Percentiles rank a stretch among this genome's conserved stretches.
Conservation (phyloP, 2,329 filamentous ascomycete genomes). For the Calycina herbarum region DNA sequence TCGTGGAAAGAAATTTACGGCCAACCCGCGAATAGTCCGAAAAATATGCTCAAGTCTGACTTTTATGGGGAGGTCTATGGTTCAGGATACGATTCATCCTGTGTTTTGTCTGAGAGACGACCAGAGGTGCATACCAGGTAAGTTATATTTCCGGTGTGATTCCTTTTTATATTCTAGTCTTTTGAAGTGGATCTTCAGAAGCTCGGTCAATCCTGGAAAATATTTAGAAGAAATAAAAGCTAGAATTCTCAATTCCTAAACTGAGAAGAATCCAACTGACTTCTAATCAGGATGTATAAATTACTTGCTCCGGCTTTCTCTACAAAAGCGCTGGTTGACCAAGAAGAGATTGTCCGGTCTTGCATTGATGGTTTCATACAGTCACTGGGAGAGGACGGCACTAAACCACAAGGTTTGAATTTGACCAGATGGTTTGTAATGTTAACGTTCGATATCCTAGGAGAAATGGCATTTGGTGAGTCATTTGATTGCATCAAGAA, state of each 20-base stretch:
- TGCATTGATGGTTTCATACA: not conserved
- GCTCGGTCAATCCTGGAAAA: too few relatives aligned
- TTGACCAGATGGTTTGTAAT: slow-evolving; percentile 3
- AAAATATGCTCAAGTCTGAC: not conserved
- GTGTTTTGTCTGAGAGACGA: not conserved
- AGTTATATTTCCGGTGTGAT: too few relatives aligned
- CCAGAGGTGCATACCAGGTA: not conserved
- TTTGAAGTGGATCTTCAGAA: too few relatives aligned
- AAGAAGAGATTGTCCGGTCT: not conserved
- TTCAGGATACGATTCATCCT: not conserved
- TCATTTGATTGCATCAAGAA: not conserved
- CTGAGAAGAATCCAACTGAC: too few relatives aligned
- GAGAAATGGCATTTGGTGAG: slow-evolving; percentile 8
- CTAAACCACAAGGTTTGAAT: not conserved
- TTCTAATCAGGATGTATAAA: not conserved
- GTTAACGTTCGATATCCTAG: slow-evolving; percentile 9
- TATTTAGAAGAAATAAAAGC: too few relatives aligned
- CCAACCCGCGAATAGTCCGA: not conserved
- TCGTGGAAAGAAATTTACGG: slow-evolving; percentile 31
- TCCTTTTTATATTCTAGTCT: too few relatives aligned
- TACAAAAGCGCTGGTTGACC: not conserved
- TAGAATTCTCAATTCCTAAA: too few relatives aligned
- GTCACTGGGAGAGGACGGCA: not conserved
- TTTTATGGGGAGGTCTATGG: not conserved
- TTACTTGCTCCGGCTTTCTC: not conserved